Conservation (phyloP, 805 yeast genomes). For the Sugiyamaella americana region DNA sequence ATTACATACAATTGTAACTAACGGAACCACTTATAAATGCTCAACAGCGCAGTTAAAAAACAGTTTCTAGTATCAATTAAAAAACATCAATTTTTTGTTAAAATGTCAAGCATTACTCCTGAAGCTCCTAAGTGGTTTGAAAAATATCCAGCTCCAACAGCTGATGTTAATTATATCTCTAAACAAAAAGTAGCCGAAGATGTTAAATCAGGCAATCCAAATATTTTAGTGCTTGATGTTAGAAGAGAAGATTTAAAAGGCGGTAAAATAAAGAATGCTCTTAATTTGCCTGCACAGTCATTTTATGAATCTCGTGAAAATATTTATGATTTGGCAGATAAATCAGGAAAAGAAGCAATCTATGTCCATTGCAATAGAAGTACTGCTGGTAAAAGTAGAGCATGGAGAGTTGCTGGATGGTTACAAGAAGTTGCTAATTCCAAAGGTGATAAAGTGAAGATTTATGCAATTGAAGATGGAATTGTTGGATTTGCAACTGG, state of each 20-base stretch:
- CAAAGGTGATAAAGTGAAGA: constrained; percentile 11
- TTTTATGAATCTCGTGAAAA: constrained; percentile 17
- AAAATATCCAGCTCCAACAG: neutral
- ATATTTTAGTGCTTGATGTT: neutral
- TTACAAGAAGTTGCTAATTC: constrained; percentile 16
- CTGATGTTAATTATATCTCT: neutral
- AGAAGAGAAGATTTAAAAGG: constrained; percentile 23
- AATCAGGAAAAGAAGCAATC: constrained; percentile 17
- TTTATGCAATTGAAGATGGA: constrained; percentile 19
- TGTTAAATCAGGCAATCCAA: neutral
- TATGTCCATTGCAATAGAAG: constrained; percentile 22
- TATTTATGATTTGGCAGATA: constrained; percentile 19
- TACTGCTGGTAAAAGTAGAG: constrained; percentile 16
- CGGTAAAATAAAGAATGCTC: constrained; percentile 23
- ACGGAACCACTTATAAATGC: too few species aligned
- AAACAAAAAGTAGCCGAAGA: neutral
- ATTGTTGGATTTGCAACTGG: constrained; percentile 21
- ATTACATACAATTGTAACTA: too few species aligned
- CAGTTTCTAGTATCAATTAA: too few species aligned
- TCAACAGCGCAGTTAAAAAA: too few species aligned
- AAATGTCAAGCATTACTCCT: neutral
- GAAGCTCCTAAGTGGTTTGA: neutral
- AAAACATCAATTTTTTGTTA: too few species aligned
- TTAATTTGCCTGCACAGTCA: constrained; percentile 22
- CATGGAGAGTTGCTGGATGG: constrained; percentile 21